Conservation (phyloP, 1,284 basidiomycete species). For the Cryptococcus sp. region DNA sequence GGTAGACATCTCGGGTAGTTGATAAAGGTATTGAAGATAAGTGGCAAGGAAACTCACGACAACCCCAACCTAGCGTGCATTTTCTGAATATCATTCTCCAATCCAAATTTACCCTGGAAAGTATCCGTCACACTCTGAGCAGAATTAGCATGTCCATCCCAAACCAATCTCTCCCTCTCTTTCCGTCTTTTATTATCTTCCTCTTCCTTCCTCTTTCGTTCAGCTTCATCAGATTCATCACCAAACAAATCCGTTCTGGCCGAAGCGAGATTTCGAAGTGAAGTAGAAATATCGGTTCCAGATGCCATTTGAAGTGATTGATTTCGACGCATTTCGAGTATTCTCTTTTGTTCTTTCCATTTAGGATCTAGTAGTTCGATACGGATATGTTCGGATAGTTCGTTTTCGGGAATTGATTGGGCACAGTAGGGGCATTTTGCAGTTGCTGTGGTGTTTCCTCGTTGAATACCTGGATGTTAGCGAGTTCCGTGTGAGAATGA, state of each 20-base stretch:
- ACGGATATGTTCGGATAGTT: slow-evolving; percentile 95
- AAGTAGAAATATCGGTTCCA: slow-evolving; percentile 82
- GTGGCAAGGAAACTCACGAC: slow-evolving; percentile 24
- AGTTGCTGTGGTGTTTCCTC: slow-evolving; percentile 59
- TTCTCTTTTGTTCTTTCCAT: slow-evolving; percentile 92
- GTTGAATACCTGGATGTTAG: slow-evolving; percentile 55
- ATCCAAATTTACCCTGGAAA: slow-evolving; percentile 82
- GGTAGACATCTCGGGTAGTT: no score
- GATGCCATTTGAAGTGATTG: slow-evolving; percentile 83
- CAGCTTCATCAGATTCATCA: slow-evolving; percentile 74
- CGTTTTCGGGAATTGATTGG: slow-evolving; percentile 88
- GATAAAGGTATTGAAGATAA: no score
- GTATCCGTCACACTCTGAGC: slow-evolving; percentile 83
- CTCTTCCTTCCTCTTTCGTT: slow-evolving; percentile 76
- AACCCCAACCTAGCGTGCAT: slow-evolving; percentile 71
- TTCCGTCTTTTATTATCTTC: slow-evolving; percentile 70
- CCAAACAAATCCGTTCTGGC: slow-evolving; percentile 94
- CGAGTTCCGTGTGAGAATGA: not conserved
- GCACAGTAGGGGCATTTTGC: slow-evolving; percentile 90
- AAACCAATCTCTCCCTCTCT: slow-evolving; percentile 86
- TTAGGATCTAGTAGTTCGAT: slow-evolving; percentile 96
- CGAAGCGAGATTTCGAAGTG: slow-evolving; percentile 81
- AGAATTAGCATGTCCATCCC: slow-evolving; percentile 91
- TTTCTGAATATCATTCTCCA: slow-evolving; percentile 91
- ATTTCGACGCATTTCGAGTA: slow-evolving; percentile 77